Evolutionary conservation across 2,329 filamentous ascomycete species (phyloP), one percentile per base, ranked within the genome.

Genomic region (Aspergillus unguis): DNA sequence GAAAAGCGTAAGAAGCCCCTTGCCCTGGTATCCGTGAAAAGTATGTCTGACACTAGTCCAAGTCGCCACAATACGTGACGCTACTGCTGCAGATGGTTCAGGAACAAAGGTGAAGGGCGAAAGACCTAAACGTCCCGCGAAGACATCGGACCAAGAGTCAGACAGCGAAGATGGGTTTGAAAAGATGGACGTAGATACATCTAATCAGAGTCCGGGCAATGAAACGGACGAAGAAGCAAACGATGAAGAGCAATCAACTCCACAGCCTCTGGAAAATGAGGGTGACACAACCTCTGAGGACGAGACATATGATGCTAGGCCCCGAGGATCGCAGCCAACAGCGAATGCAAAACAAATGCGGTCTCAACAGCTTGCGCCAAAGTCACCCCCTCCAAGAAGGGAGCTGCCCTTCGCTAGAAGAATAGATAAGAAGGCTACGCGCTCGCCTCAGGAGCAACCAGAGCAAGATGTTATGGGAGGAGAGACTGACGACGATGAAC

Each of bases 401-500:
- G 68, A 73, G 42, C 59, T 78, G 17, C 75, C 75, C 0, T 77
- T 77, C 57, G 53, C 57, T 1, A 67, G 59, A 52, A 64, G 55
- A 51, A 36, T 48, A 29, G 27, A 51, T 44, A 58, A 37, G 48
- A 35, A 50, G 28, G 56, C 27, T 3, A 9, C 32, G 25, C 36
- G 17, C 31, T 6, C 44, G 7, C 28, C 57, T 11, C 46, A n/a
- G 25, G 28, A 51, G 31, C 51, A 49, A 10, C 53, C 60, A 29
- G 58, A 55, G 31, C 56, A 48, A 5, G 67, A 65, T 46, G 64
- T 59, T 36, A 66, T 58, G 5, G 64, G 54, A 31, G 72, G 70
- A 23, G 71, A 71, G 47, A 71, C 68, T 7, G 72, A 73, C 52
- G 73, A 75, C 54, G 73, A 76, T 62, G 73, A 76, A 53, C 52